Conservation (phyloP, 2,329 filamentous ascomycete genomes). For the Alternaria postmessia region DNA sequence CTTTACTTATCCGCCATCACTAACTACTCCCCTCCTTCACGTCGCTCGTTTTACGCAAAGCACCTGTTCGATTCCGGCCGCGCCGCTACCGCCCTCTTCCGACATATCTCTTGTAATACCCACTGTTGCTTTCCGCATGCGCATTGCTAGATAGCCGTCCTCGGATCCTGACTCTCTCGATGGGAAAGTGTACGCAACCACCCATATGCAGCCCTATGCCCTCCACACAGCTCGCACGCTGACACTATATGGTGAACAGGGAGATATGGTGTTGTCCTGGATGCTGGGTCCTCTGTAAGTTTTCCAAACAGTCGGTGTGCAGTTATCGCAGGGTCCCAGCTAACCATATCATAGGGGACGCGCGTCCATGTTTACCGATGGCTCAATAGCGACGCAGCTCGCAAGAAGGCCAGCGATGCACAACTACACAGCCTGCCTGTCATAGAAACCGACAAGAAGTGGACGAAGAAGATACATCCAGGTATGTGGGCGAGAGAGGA, state of each 20-base stretch:
- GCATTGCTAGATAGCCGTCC: slow-evolving; percentile 22
- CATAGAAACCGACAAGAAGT: slow-evolving; percentile 82
- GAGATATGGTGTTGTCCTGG: slow-evolving; percentile 91
- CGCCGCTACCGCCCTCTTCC: slow-evolving; percentile 12
- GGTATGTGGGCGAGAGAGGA: slow-evolving; percentile 57
- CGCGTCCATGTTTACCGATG: slow-evolving; percentile 94
- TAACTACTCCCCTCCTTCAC: slow-evolving; percentile 13
- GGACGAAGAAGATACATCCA: slow-evolving; percentile 93
- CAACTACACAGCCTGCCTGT: slow-evolving; percentile 76
- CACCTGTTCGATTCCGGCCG: slow-evolving; percentile 14
- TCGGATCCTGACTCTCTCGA: slow-evolving; percentile 35
- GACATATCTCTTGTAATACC: slow-evolving; percentile 8
- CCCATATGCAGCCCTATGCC: slow-evolving; percentile 19
- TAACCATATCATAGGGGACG: slow-evolving; percentile 67
- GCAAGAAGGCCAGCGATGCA: slow-evolving; percentile 65
- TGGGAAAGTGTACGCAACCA: slow-evolving; percentile 54
- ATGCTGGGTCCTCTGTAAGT: slow-evolving; percentile 88
- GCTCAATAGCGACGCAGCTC: slow-evolving; percentile 77
- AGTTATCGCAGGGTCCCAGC: slow-evolving; percentile 11
- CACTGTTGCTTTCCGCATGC: slow-evolving; percentile 39
- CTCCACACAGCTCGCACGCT: slow-evolving; percentile 23
- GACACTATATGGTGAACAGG: slow-evolving; percentile 50
- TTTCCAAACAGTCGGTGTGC: background rate
- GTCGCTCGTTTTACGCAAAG: slow-evolving; percentile 37
- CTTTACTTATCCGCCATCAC: slow-evolving; percentile 7